These are phyloP conservation scores for Lophium mytilinum DNA, from an alignment of 495 filamentous ascomycete species.

Conservation along the genomic window DNA sequence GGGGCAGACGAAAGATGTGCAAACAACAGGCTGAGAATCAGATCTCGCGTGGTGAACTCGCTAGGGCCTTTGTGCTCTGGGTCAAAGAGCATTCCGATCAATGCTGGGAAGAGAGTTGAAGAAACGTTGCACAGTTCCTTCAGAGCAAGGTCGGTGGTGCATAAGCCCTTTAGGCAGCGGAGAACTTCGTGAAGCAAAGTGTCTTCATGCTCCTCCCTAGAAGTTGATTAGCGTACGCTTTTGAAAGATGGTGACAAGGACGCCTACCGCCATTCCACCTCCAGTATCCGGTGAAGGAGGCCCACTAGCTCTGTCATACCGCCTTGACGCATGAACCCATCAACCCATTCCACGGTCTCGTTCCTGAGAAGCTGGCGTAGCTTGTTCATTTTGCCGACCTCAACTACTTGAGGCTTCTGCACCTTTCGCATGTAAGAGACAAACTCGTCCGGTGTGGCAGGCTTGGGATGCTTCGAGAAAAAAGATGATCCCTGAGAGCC, in stretches of 20 bases:
- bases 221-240: slow-evolving; percentile 19
- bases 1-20: slow-evolving; percentile 64
- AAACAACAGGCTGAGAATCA: slow-evolving; percentile 79
- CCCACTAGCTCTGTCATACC: slow-evolving; percentile 89
- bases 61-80: slow-evolving; percentile 94
- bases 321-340: slow-evolving; percentile 76
- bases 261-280: slow-evolving; percentile 88
- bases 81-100: slow-evolving; percentile 86
- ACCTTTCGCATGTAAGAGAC: slow-evolving; percentile 71
- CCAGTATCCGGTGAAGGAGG: slow-evolving; percentile 81
- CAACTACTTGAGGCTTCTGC: slow-evolving; percentile 69
- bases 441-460: slow-evolving; percentile 61
- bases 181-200: slow-evolving; percentile 83
- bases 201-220: slow-evolving; percentile 93
- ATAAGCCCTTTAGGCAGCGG: slow-evolving; percentile 88
- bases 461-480: slow-evolving; percentile 33
- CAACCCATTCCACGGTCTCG: slow-evolving; percentile 91
- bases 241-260: neutral
- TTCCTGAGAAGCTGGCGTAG: slow-evolving; percentile 83
- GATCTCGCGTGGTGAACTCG: slow-evolving; percentile 85
- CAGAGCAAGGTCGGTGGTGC: slow-evolving; percentile 79
- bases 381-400: slow-evolving; percentile 92
- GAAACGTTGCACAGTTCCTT: slow-evolving; percentile 75
- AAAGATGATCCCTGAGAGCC: slow-evolving; percentile 23
- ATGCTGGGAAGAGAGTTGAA: slow-evolving; percentile 70